phyloP scores from a whole-genome alignment of 495 filamentous ascomycete genomes.

The Penicillium arizonense region DNA sequence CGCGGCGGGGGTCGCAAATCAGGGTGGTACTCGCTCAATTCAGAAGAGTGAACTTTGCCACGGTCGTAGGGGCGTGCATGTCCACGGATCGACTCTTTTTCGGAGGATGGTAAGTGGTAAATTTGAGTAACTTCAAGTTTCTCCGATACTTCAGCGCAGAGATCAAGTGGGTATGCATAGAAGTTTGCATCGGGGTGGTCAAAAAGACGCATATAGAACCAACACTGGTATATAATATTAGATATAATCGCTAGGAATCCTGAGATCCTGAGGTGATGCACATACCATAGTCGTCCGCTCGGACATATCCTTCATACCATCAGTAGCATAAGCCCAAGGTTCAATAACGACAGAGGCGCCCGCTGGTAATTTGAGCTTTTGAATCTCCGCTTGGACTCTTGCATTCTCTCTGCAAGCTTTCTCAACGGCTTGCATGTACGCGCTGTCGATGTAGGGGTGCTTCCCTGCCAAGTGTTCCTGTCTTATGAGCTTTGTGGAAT shows the following conservation, averaged over 20 bases:
- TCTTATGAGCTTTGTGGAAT: slow-evolving; percentile 2
- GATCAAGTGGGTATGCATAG: slow-evolving; percentile 73
- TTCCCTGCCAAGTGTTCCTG: slow-evolving; percentile 21
- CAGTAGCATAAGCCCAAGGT: slow-evolving; percentile 39
- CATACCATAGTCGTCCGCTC: slow-evolving; percentile 28
- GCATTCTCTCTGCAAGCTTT: slow-evolving; percentile 22
- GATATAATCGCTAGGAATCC: background rate
- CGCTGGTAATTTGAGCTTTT: slow-evolving; percentile 26
- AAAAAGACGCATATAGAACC: slow-evolving; percentile 28
- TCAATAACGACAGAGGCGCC: slow-evolving; percentile 31
- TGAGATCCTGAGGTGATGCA: background rate
- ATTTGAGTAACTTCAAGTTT: slow-evolving; percentile 56
- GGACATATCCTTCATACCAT: slow-evolving; percentile 39
- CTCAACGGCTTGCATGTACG: slow-evolving; percentile 31
- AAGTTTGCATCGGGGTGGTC: slow-evolving; percentile 52
- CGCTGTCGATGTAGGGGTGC: slow-evolving; percentile 29
- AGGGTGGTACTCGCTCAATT: slow-evolving; percentile 61
- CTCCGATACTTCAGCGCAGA: slow-evolving; percentile 62
- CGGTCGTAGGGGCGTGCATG: slow-evolving; percentile 23
- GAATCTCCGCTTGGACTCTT: slow-evolving; percentile 20
- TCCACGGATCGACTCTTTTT: slow-evolving; percentile 21
- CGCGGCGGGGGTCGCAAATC: slow-evolving; percentile 50
- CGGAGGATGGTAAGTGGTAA: slow-evolving; percentile 34
- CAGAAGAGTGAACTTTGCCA: slow-evolving; percentile 41
- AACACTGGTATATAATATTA: slow-evolving; percentile 21